phyloP scores from a whole-genome alignment of 305 asterid genomes.

The Plantago lanceolata region DNA sequence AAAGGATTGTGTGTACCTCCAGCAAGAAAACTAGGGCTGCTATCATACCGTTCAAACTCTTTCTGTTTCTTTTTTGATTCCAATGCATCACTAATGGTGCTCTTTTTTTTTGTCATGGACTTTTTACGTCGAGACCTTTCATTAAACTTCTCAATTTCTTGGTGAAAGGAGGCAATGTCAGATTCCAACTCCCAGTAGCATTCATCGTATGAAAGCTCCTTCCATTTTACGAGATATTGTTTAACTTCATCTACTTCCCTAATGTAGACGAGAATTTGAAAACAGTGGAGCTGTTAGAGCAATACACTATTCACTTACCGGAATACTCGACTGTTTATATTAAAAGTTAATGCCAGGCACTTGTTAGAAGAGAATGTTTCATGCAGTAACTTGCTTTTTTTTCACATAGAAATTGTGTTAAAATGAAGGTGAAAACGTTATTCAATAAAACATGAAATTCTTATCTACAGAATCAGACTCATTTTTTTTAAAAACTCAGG shows the following conservation, averaged over 20 bases:
- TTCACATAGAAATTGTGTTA: too few relatives aligned
- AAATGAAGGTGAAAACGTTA: too few relatives aligned
- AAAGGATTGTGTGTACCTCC: constrained; percentile 53
- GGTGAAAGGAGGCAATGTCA: constrained; percentile 66
- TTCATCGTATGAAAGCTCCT: constrained; percentile 92
- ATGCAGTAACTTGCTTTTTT: too few relatives aligned
- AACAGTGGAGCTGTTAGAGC: constrained; percentile 10
- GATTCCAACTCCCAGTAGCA: constrained; percentile 91
- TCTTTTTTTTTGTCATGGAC: constrained; percentile 58
- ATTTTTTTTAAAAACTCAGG: too few relatives aligned
- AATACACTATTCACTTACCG: background rate
- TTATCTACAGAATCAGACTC: too few relatives aligned
- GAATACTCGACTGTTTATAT: too few relatives aligned
- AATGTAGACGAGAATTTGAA: constrained; percentile 34
- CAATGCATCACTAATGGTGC: constrained; percentile 42
- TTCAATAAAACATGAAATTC: too few relatives aligned
- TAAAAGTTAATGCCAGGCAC: too few relatives aligned
- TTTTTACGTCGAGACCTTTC: constrained; percentile 49
- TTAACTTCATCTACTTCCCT: constrained; percentile 66
- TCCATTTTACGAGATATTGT: constrained; percentile 96
- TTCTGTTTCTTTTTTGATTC: constrained; percentile 66
- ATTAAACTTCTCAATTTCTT: constrained; percentile 68
- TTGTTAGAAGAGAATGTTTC: too few relatives aligned
- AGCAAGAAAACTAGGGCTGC: constrained; percentile 79
- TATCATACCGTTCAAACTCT: constrained; percentile 85